Conservation (phyloP, 495 filamentous ascomycete species). For the Parathielavia appendiculata region DNA sequence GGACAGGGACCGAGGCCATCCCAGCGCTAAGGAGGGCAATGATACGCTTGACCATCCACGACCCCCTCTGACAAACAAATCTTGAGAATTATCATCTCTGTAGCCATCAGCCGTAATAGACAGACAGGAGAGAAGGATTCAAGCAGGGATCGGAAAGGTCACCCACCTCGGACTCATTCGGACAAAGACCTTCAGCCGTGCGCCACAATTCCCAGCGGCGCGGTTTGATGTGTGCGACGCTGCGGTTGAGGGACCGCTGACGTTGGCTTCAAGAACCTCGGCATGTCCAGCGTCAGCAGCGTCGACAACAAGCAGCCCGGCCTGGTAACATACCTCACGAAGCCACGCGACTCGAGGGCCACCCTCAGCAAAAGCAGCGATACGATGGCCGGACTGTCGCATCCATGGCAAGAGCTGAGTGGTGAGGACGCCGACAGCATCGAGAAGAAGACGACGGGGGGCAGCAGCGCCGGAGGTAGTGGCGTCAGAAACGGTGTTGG, state of each 20-base stretch:
- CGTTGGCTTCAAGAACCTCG: background rate
- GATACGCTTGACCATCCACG: background rate
- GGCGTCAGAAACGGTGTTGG: background rate
- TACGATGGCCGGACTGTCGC: background rate
- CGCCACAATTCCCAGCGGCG: background rate
- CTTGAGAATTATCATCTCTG: background rate
- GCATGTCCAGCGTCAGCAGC: background rate
- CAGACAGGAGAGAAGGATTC: background rate
- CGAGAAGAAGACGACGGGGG: background rate
- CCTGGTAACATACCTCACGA: background rate
- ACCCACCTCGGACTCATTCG: background rate
- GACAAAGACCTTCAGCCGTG: background rate
- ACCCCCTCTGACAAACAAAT: background rate
- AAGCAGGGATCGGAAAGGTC: background rate
- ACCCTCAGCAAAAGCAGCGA: slow-evolving; percentile 1
- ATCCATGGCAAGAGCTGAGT: slow-evolving; percentile 6
- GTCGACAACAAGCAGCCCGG: background rate
- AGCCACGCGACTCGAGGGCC: background rate
- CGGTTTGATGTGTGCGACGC: background rate
- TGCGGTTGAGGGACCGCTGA: background rate
- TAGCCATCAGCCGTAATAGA: background rate
- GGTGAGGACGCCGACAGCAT: background rate
- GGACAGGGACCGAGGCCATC: background rate
- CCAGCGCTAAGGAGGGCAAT: background rate
- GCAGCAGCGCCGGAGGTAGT: background rate